These are phyloP conservation scores for Trypanosoma lewisi DNA, from an alignment of 208 protist species.

Conservation along the genomic window DNA sequence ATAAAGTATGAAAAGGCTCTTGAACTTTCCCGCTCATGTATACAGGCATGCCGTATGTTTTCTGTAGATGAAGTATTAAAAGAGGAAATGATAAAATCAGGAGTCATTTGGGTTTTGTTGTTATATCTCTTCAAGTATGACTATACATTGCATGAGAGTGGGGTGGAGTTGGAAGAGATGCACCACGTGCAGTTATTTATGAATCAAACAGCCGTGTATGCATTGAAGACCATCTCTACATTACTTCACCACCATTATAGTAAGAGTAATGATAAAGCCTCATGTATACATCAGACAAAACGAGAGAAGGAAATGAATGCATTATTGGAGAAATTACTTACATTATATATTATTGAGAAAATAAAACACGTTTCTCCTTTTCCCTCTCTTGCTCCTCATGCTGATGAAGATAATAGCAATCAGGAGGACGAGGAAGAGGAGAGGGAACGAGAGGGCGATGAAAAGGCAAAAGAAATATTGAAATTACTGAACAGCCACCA, in stretches of 20 bases:
- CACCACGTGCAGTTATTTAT: slow-evolving; percentile 81
- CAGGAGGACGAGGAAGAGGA: no score
- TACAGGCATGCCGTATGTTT: slow-evolving; percentile 70
- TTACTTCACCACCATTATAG: no score
- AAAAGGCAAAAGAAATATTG: slow-evolving; percentile 63
- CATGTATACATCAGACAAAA: slow-evolving; percentile 27
- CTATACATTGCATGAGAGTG: slow-evolving; percentile 78
- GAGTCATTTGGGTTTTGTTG: slow-evolving; percentile 87
- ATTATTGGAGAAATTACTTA: slow-evolving; percentile 72
- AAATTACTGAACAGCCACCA: slow-evolving; percentile 81
- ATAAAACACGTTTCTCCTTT: slow-evolving; percentile 42
- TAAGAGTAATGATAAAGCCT: no score
- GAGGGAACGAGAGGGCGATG: no score
- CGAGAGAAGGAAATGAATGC: slow-evolving; percentile 33
- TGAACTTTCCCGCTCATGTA: slow-evolving; percentile 67
- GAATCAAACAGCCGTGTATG: slow-evolving; percentile 69
- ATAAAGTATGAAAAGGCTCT: slow-evolving; percentile 52
- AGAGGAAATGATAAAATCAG: slow-evolving; percentile 48
- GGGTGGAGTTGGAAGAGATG: slow-evolving; percentile 55
- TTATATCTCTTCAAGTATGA: slow-evolving; percentile 89
- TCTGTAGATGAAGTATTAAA: slow-evolving; percentile 66
- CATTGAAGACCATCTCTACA: slow-evolving; percentile 60
- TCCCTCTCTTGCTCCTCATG: no score
- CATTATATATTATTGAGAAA: slow-evolving; percentile 74
- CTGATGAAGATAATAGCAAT: no score